Evolutionary conservation across 2,329 filamentous ascomycete genomes (phyloP).

Genomic region (Zymoseptoria ardabiliae): DNA sequence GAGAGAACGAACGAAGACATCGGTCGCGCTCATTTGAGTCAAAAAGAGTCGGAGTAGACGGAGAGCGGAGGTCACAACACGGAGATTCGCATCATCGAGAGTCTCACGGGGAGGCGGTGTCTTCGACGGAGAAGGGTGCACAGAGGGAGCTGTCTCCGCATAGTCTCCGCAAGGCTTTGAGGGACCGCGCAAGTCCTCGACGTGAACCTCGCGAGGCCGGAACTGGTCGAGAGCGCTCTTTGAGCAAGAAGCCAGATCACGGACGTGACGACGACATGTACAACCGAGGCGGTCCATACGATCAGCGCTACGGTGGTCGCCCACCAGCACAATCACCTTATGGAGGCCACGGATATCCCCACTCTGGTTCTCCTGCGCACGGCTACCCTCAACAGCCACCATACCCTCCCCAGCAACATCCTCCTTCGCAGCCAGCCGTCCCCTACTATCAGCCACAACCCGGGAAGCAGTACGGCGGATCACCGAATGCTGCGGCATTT

Average conservation of each 20-base stretch:
- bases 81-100: conserved; percentile 5
- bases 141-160: conserved; percentile 9
- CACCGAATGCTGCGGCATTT: conserved; percentile 16
- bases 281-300: conserved; percentile 24
- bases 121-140: conserved; percentile 5
- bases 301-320: conserved; percentile 21
- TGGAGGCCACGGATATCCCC: conserved; percentile 49
- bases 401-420: conserved; percentile 52
- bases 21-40: neutral
- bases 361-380: conserved; percentile 24
- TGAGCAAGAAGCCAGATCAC: conserved; percentile 22
- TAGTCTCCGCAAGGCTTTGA: neutral
- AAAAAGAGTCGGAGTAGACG: neutral
- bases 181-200: conserved; percentile 14
- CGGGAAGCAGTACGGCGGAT: conserved; percentile 35
- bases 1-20: neutral
- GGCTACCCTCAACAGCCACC: conserved; percentile 49
- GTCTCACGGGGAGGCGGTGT: conserved; percentile 1
- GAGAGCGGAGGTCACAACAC: conserved; percentile 1
- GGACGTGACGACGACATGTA: conserved; percentile 25
- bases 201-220: conserved; percentile 2
- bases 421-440: conserved; percentile 21
- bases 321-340: conserved; percentile 58
- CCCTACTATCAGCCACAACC: conserved; percentile 26
- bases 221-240: conserved; percentile 10